A percentile compares a stretch with the other conserved stretches of the same genome.
Evolutionary conservation across 1,139 yeast species (phyloP).

Genomic region (Geotrichum aggregatum): DNA sequence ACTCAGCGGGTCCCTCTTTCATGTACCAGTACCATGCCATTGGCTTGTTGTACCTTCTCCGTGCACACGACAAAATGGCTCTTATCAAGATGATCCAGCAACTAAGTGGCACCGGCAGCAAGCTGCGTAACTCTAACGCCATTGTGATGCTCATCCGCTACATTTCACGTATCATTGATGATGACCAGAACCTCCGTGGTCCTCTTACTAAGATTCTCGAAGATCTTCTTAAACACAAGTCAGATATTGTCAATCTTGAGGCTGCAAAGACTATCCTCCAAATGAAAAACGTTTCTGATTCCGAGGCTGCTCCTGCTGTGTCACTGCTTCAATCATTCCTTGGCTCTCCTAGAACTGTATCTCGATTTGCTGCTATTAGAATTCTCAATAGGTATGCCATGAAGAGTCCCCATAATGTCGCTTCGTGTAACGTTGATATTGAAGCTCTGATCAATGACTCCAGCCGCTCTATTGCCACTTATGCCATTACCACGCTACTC

Average conservation of each 20-base stretch:
- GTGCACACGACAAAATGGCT: constrained; percentile 92
- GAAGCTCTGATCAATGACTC: constrained; percentile 83
- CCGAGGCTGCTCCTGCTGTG: constrained; percentile 62
- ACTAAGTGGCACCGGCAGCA: constrained; percentile 52
- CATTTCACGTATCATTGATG: constrained; percentile 67
- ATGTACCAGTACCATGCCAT: constrained; percentile 95
- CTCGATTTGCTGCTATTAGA: constrained; percentile 91
- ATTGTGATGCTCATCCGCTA: constrained; percentile 81
- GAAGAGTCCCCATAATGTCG: constrained; percentile 72
- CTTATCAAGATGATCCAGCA: constrained; percentile 84
- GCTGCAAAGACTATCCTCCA: constrained; percentile 80
- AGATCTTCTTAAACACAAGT: constrained; percentile 71
- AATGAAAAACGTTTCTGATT: constrained; percentile 57
- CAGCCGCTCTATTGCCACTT: constrained; percentile 93
- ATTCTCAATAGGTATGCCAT: constrained; percentile 80
- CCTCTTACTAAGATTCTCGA: constrained; percentile 61
- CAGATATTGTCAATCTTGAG: constrained; percentile 88
- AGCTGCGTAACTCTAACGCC: constrained; percentile 50
- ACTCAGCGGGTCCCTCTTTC: constrained; percentile 41
- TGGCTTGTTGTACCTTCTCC: constrained; percentile 80
- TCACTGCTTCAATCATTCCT: constrained; percentile 69
- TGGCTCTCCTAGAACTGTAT: constrained; percentile 83
- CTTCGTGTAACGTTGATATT: constrained; percentile 73
- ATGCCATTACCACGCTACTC: constrained; percentile 91
- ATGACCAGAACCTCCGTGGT: constrained; percentile 44